Percentiles rank a stretch among this genome's conserved stretches.
phyloP scores from a whole-genome alignment of 108 stramenopile genomes.

The Pseudonitzschia pungens region DNA sequence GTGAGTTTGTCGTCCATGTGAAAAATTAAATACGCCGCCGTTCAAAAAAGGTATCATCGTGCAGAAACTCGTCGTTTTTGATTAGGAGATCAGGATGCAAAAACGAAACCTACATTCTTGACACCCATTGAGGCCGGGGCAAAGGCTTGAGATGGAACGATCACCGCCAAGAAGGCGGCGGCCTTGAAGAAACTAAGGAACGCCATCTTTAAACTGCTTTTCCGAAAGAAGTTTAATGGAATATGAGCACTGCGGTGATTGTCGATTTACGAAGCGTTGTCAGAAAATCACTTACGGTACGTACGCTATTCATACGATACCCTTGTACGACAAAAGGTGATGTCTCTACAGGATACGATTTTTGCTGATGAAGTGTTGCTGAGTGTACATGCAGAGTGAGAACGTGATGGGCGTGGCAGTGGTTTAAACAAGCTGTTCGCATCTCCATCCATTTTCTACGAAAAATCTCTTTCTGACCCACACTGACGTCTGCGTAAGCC shows the following conservation, averaged over 20 bases:
- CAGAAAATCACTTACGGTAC: background rate
- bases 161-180: constrained; percentile 32
- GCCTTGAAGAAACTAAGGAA: constrained; percentile 38
- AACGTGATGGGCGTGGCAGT: background rate
- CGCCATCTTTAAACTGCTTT: constrained; percentile 31
- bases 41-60: too few species aligned
- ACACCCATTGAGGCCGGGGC: constrained; percentile 34
- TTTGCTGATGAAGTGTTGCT: constrained; percentile 10
- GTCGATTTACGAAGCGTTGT: background rate
- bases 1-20: too few species aligned
- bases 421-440: background rate
- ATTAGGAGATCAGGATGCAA: too few species aligned
- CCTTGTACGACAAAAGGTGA: background rate
- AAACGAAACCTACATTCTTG: constrained; percentile 26
- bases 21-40: too few species aligned
- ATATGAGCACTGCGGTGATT: constrained; percentile 1
- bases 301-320: background rate
- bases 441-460: constrained; percentile 2
- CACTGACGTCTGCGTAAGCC: constrained; percentile 4
- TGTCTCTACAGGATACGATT: constrained; percentile 6
- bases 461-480: background rate
- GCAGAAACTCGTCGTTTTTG: too few species aligned
- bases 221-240: constrained; percentile 16
- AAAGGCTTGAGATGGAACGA: constrained; percentile 41
- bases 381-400: background rate